Percentiles rank a stretch among this genome's conserved stretches.
Evolutionary conservation across 176 grass and related monocot genomes (phyloP).

Genomic region (Juncus inflexus): DNA sequence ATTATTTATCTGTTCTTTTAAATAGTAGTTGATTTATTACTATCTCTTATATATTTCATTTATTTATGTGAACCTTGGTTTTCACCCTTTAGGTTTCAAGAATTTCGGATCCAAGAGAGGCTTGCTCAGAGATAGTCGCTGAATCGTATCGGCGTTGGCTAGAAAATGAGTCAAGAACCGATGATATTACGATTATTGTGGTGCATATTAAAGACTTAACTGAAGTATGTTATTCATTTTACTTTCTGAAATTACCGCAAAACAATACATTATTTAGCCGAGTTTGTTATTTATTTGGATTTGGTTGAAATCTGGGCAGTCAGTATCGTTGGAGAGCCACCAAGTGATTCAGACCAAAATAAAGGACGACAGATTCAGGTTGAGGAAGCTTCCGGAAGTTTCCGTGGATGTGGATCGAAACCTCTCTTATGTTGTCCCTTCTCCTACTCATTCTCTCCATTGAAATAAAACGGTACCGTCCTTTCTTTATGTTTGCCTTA

Average conservation of each 20-base stretch:
- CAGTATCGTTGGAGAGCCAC: conserved; percentile 53
- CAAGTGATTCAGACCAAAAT: conserved; percentile 31
- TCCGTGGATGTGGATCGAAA: conserved; percentile 31
- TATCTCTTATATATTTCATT: too few relatives aligned
- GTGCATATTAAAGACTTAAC: conserved; percentile 72
- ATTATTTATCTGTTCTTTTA: too few relatives aligned
- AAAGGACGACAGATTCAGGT: conserved; percentile 33
- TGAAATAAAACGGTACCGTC: conserved; percentile 21
- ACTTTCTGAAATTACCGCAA: conserved; percentile 19
- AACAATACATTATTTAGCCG: conserved; percentile 33
- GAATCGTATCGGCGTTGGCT: conserved; percentile 90
- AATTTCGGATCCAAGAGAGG: conserved; percentile 74
- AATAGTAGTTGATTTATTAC: too few relatives aligned
- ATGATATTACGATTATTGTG: conserved; percentile 95
- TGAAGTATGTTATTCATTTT: conserved; percentile 50
- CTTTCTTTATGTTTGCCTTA: background rate
- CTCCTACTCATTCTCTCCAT: conserved; percentile 32
- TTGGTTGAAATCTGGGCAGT: conserved; percentile 52
- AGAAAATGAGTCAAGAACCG: conserved; percentile 85
- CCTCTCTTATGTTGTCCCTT: conserved; percentile 38
- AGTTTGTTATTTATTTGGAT: conserved; percentile 2
- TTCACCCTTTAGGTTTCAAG: conserved; percentile 44
- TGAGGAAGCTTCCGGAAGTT: conserved; percentile 28
- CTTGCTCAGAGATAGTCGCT: conserved; percentile 80
- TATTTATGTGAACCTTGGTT: too few relatives aligned